Base-by-base conservation (phyloP, 768 basidiomycete genomes). In the Cystofilobasidium macerans region DNA sequence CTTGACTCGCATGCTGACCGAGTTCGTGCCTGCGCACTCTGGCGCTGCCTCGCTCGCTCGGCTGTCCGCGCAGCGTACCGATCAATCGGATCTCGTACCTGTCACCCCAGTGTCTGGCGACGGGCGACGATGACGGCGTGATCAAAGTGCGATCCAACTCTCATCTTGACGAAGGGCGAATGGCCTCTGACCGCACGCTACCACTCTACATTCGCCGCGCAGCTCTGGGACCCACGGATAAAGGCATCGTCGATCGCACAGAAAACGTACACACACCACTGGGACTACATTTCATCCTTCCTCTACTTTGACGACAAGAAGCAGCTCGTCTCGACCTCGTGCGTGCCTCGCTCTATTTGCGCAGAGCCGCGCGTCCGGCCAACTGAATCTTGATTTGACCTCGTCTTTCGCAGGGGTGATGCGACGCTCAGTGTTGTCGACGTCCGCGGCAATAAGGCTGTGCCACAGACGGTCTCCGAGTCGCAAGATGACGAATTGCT, bases 401-500 rank as follows among this genome's bases (percentile, higher is more conserved):
- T 24, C 36, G 36, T 32, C 26, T 40, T 35, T 28, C 24, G 22
- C 65, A 97, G 93, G 69, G 93, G 89, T 43, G 93, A 97, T 75
- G 92, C 90, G 2, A 90, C 90, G 18, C 78, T 97, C 57, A 93
- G 90, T 24, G 91, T 94, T 48, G 84, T 93, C 73, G 93, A 97
- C 71, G 83, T 93, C 30, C 84, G 92, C 65, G 85, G 88, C 22
- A 90, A 85, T 70, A 88, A 88, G 71, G 69, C 80, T 16, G 82
- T 86, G 58, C 88, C 89, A 1, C 77, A 88, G 66, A 86, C 86
- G 1, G 87, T 91, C 62, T 94, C 90, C 20, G 92, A 94, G 73
- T 89, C 94, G 77, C 93, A 97, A 74, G 93, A 95, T 72, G 93
- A 97, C 73, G 93, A 97, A 72, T 78, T 95, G 51, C 80, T 97